Conservation (phyloP, 371 early-diverging fungal genomes). For the Mucor ambiguus region DNA sequence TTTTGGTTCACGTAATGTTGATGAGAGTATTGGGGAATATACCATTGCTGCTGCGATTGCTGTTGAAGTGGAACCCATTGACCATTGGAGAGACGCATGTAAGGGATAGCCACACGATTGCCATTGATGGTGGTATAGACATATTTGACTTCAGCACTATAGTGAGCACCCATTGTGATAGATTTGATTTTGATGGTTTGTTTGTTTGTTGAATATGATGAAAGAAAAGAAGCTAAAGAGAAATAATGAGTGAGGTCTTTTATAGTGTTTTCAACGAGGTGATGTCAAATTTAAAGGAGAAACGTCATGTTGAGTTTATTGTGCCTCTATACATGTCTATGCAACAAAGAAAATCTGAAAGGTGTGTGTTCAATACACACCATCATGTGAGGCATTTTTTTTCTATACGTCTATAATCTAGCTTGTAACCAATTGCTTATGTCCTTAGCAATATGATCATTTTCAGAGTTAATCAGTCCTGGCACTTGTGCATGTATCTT, state of each 20-base stretch:
- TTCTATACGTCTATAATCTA: conserved; percentile 17
- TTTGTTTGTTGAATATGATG: background rate
- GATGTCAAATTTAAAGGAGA: conserved; percentile 13
- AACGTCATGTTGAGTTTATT: conserved; percentile 3
- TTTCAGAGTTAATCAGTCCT: conserved; percentile 41
- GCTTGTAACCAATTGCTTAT: conserved; percentile 34
- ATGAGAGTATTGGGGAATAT: conserved; percentile 4
- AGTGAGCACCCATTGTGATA: conserved; percentile 18
- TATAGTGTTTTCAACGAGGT: background rate
- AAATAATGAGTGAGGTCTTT: background rate
- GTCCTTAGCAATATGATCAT: conserved; percentile 28
- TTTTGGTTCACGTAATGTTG: background rate
- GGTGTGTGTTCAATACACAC: background rate
- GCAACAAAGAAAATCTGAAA: background rate
- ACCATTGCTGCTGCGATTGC: conserved; percentile 4
- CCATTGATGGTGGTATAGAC: conserved; percentile 11
- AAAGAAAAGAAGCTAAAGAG: background rate
- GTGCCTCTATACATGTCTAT: background rate
- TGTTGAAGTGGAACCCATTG: conserved; percentile 19
- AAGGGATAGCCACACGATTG: conserved; percentile 11
- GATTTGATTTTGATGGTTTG: background rate
- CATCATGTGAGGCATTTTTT: conserved; percentile 8
- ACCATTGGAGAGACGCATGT: conserved; percentile 14
- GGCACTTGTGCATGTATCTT: conserved; percentile 47
- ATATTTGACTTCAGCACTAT: conserved; percentile 20